phyloP scores from a whole-genome alignment of 2,329 filamentous ascomycete genomes.

The Aureobasidium sp. region DNA sequence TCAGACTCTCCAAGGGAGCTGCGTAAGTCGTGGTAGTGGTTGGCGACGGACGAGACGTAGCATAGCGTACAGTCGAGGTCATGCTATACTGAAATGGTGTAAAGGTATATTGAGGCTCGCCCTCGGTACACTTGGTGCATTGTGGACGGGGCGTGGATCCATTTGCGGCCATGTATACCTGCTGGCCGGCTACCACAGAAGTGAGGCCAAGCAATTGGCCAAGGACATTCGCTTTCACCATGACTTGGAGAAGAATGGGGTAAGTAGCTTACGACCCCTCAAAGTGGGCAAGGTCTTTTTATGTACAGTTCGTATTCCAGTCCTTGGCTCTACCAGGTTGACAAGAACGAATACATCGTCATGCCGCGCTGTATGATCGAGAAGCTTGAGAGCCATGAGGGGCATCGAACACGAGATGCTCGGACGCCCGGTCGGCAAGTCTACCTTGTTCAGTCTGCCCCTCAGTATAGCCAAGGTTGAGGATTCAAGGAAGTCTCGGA shows the following conservation, averaged over 20 bases:
- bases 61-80: slow-evolving; percentile 34
- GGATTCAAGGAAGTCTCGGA: neutral
- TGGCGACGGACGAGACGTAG: slow-evolving; percentile 30
- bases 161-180: slow-evolving; percentile 29
- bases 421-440: neutral
- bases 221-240: neutral
- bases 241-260: neutral
- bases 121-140: slow-evolving; percentile 24
- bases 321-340: neutral
- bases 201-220: neutral
- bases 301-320: neutral
- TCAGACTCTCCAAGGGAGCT: slow-evolving; percentile 30
- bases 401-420: neutral
- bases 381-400: neutral
- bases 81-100: slow-evolving; percentile 32
- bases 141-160: slow-evolving; percentile 24
- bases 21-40: slow-evolving; percentile 31
- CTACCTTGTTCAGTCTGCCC: neutral
- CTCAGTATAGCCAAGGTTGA: neutral
- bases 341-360: neutral
- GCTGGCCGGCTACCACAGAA: slow-evolving; percentile 21
- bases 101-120: slow-evolving; percentile 25
- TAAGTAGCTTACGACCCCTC: neutral
- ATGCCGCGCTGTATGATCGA: neutral
- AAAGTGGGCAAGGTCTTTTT: neutral